Base-by-base conservation (phyloP, 2,329 filamentous ascomycete genomes). In the Sporothrix brunneoviolacea region DNA sequence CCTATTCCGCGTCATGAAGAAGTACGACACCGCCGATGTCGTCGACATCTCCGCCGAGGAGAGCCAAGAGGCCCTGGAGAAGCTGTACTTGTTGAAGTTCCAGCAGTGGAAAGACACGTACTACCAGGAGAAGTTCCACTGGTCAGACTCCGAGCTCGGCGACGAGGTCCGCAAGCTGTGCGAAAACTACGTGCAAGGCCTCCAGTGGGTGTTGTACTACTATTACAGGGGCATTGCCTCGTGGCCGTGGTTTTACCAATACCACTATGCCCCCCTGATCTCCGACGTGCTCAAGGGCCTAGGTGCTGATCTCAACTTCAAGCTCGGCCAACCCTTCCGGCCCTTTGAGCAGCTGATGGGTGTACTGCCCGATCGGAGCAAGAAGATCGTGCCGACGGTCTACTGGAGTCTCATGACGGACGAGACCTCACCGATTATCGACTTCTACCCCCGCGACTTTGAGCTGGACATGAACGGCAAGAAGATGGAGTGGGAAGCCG, bases 401-500 rank as follows among this genome's bases (percentile, higher is more conserved):
- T 97, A 95, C 67, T 88, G 93, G 68, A 82, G 88, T 22, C 75
- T 98, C 43, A 98, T 98, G 93, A 96, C 89, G 2, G 87, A 87
- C 50, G 77, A 85, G 2, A 80, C 86, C 15, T 97, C 91, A 15
- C 90, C 93, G 2, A 98, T 98, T 65, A 86, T 95, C 62, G 93
- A 98, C 64, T 98, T 98, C 65, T 98, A 98, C 62, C 93, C 93
- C 3, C 81, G 91, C 60, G 93, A 98, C 61, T 98, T 98, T 62
- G 89, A 94, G 58, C 76, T 98, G 36, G 94, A 98, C 65, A 97
- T 98, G 93, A 97, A 98, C 60, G 94, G 93, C 53, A 98, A 98
- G 74, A 98, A 95, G 72, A 94, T 95, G 86, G 94, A 98, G 57
- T 98, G 93, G 93, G 93, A 98, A 65, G 93, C 93, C 24, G 91